Evolutionary conservation across 2,329 filamentous ascomycete species (phyloP).

Genomic region (Metarhizium humberi): DNA sequence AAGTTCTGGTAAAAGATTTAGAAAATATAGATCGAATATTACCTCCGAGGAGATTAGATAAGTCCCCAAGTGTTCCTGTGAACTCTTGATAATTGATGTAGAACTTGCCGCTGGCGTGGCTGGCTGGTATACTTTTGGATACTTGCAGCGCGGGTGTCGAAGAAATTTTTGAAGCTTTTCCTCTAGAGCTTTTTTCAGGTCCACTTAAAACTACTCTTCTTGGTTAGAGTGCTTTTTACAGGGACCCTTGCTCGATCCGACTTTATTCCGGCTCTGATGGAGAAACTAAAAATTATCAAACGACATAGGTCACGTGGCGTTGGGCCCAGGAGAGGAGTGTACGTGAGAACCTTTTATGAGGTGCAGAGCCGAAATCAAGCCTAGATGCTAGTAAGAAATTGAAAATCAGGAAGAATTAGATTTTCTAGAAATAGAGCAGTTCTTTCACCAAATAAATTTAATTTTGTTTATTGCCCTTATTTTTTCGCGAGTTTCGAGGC

Average conservation of each 20-base stretch:
- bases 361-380: too few species aligned
- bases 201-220: conserved; percentile 8
- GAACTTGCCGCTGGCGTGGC: conserved; percentile 11
- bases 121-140: background rate
- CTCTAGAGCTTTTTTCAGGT: conserved; percentile 11
- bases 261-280: conserved; percentile 5
- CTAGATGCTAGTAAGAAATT: too few species aligned
- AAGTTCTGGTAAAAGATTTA: background rate
- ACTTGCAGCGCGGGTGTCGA: conserved; percentile 11
- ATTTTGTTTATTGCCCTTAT: background rate
- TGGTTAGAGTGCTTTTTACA: conserved; percentile 3
- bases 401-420: too few species aligned
- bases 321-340: too few species aligned
- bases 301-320: background rate
- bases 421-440: too few species aligned
- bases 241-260: conserved; percentile 7
- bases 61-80: background rate
- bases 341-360: too few species aligned
- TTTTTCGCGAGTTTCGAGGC: background rate
- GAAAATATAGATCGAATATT: background rate
- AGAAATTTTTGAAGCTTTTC: conserved; percentile 30
- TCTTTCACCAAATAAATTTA: background rate
- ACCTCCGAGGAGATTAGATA: background rate
- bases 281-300: background rate
- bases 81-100: conserved; percentile 1